These are phyloP conservation scores for Hypoxylon sp. DNA, from an alignment of 2,329 filamentous ascomycete species.

Conservation along the genomic window DNA sequence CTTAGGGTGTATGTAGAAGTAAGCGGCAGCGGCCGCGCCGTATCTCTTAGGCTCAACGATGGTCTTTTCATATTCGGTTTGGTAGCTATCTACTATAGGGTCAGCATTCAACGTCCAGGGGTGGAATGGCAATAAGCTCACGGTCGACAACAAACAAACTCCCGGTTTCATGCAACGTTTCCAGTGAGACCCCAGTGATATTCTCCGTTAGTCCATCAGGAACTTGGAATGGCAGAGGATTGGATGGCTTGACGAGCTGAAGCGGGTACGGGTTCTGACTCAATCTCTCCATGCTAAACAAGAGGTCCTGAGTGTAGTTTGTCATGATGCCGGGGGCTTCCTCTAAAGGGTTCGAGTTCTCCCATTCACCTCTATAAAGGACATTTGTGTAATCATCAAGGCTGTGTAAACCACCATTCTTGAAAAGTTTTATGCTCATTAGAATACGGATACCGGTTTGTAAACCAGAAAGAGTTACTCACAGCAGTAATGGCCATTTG, in stretches of 20 bases:
- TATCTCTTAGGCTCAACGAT: not conserved
- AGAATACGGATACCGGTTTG: not conserved
- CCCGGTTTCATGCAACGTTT: not conserved
- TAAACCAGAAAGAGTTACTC: not conserved
- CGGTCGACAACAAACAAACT: not conserved
- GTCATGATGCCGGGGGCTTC: conserved; percentile 48
- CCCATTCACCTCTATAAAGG: conserved; percentile 4
- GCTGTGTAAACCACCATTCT: not conserved
- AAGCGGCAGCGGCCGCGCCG: not conserved
- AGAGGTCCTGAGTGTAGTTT: conserved; percentile 54
- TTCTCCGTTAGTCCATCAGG: not conserved
- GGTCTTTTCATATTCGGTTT: not conserved
- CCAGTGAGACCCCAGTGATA: not conserved
- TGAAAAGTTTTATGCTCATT: not conserved
- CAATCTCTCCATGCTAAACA: conserved; percentile 56
- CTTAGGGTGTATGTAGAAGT: not conserved
- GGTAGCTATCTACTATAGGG: not conserved
- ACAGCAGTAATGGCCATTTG: not conserved
- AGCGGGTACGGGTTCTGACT: conserved; percentile 50
- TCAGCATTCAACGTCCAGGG: not conserved
- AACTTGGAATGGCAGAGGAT: conserved; percentile 5
- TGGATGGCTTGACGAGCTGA: conserved; percentile 42
- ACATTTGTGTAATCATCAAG: not conserved
- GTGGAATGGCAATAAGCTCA: not conserved
- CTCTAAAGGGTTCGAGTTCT: conserved; percentile 15